Conservation (phyloP, 2,329 filamentous ascomycete genomes). For the Ambrosiella cleistominuta region DNA sequence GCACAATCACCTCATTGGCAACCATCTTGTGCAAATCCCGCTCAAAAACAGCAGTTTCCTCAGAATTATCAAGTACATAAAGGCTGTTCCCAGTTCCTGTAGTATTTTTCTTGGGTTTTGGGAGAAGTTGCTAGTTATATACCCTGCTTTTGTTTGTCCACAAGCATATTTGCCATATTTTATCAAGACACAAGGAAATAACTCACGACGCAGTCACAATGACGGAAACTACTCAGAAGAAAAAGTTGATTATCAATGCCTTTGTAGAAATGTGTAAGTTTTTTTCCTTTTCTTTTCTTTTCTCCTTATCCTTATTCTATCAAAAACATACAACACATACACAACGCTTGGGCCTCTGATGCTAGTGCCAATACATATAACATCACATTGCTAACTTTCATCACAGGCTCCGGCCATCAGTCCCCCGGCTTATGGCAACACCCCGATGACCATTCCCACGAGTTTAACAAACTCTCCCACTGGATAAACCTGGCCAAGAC, state of each 20-base stretch:
- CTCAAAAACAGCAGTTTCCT: too few species aligned
- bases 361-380: not conserved
- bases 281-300: slow-evolving; percentile 28
- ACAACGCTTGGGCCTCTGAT: too few species aligned
- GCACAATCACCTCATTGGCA: too few species aligned
- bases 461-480: slow-evolving; percentile 41
- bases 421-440: slow-evolving; percentile 46
- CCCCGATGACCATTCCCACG: slow-evolving; percentile 40
- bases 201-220: not conserved
- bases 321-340: not conserved
- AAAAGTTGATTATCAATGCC: slow-evolving; percentile 26
- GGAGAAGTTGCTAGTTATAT: too few species aligned
- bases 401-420: slow-evolving; percentile 36
- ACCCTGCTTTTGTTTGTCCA: too few species aligned
- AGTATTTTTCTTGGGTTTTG: too few species aligned
- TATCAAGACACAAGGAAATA: too few species aligned
- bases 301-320: not conserved
- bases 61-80: too few species aligned
- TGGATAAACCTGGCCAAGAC: slow-evolving; percentile 44
- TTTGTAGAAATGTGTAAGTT: slow-evolving; percentile 26
- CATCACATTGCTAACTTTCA: slow-evolving; percentile 46
- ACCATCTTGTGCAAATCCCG: too few species aligned
- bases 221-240: slow-evolving; percentile 17
- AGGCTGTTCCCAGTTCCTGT: too few species aligned
- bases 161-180: too few species aligned